Conservation (phyloP, 495 filamentous ascomycete species). For the Trichocladium antarcticum region DNA sequence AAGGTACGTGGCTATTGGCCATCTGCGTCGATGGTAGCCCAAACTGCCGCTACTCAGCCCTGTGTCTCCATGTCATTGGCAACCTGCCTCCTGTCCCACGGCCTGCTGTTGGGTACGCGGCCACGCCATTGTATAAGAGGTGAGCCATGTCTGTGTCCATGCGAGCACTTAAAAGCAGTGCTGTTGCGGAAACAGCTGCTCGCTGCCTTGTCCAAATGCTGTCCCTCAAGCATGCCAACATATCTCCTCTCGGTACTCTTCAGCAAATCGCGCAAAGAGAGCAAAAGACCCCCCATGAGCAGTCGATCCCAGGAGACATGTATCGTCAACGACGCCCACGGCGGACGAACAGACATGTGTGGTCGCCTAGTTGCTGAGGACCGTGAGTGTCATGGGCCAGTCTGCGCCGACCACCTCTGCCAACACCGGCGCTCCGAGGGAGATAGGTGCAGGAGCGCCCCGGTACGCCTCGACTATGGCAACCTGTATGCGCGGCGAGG, state of each 20-base stretch:
- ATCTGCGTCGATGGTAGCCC: neutral
- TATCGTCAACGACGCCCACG: conserved; percentile 7
- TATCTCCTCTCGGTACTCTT: too few relatives aligned
- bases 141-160: neutral
- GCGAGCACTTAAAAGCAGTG: neutral
- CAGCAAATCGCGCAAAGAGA: neutral
- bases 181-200: neutral
- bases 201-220: neutral
- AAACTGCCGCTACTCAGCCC: neutral
- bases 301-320: neutral
- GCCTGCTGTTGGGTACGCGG: neutral
- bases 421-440: conserved; percentile 3
- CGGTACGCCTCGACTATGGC: conserved; percentile 5
- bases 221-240: too few relatives aligned
- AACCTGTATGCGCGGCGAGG: neutral
- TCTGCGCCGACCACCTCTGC: conserved; percentile 11
- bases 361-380: neutral
- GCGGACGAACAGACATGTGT: neutral
- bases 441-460: neutral
- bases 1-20: neutral
- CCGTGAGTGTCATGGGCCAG: neutral
- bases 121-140: neutral
- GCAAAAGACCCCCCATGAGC: neutral
- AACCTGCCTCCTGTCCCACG: neutral
- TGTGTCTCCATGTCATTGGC: neutral